phyloP scores from a whole-genome alignment of 257 asterid species.

The Solanum arcanum region DNA sequence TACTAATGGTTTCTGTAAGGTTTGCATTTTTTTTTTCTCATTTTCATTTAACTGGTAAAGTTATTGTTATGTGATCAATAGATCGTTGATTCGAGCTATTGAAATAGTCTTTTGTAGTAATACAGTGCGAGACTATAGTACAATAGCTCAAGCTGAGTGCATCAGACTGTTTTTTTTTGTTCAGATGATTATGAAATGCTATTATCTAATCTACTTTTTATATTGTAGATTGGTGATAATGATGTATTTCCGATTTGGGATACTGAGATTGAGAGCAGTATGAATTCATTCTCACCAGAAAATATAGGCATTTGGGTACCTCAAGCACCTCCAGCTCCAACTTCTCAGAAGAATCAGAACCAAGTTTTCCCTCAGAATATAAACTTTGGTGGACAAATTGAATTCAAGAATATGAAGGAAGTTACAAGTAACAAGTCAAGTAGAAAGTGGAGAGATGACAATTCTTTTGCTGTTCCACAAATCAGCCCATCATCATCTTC shows the following conservation, averaged over 20 bases:
- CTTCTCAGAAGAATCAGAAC: constrained; percentile 13
- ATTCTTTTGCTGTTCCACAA: constrained; percentile 72
- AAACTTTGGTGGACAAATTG: constrained; percentile 29
- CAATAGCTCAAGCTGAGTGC: no score
- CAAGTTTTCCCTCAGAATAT: constrained; percentile 20
- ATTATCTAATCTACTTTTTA: not conserved
- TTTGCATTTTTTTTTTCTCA: constrained; percentile 8
- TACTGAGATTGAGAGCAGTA: constrained; percentile 15
- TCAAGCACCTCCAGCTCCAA: constrained; percentile 20
- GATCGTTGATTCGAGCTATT: no score
- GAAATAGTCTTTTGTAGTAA: fast-evolving
- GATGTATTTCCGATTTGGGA: constrained; percentile 51
- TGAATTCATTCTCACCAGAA: constrained; percentile 20
- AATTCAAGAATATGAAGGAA: constrained; percentile 25
- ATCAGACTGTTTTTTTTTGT: fast-evolving
- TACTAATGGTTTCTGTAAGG: constrained; percentile 43
- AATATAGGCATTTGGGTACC: constrained; percentile 63
- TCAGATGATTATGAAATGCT: not conserved
- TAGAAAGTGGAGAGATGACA: constrained; percentile 44
- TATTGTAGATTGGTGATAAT: constrained; percentile 32
- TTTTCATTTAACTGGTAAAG: not conserved
- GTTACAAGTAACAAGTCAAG: constrained; percentile 16
- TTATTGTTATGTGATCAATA: no score
- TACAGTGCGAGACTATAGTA: not conserved
- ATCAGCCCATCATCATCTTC: constrained; percentile 32